These are phyloP conservation scores for Grosmannia serpens DNA, from an alignment of 2,329 filamentous ascomycete species.

Conservation along the genomic window DNA sequence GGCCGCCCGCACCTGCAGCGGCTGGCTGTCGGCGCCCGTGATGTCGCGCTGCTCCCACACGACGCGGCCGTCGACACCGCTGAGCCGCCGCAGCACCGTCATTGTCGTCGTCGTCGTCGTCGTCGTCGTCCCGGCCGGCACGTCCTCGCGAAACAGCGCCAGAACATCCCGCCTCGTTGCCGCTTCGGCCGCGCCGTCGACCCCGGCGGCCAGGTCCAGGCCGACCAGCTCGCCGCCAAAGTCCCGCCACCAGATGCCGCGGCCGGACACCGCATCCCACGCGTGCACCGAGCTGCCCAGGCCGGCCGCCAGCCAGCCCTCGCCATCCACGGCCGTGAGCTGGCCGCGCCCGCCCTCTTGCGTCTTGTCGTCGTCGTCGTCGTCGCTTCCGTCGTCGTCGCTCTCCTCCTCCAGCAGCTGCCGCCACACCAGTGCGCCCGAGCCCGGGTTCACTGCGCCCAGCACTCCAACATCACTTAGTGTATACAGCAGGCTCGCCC, in stretches of 20 bases:
- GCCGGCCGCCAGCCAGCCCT: constrained; percentile 66
- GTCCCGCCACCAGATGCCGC: constrained; percentile 60
- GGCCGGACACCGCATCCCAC: constrained; percentile 76
- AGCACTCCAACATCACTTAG: constrained; percentile 74
- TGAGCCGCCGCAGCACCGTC: constrained; percentile 53
- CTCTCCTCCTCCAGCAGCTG: constrained; percentile 47
- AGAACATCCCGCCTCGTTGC: not conserved
- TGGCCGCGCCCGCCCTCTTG: constrained; percentile 32
- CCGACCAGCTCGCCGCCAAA: constrained; percentile 51
- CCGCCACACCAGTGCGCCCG: constrained; percentile 76
- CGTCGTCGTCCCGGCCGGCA: constrained; percentile 48
- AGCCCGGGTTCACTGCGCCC: constrained; percentile 80
- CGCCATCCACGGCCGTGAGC: constrained; percentile 64
- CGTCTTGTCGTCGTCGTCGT: constrained; percentile 23
- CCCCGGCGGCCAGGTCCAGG: constrained; percentile 30
- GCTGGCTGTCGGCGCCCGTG: constrained; percentile 39
- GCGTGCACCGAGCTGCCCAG: constrained; percentile 58
- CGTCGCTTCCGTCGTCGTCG: constrained; percentile 31
- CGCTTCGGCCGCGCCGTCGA: not conserved
- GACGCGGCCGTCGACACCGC: constrained; percentile 58
- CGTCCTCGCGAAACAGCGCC: constrained; percentile 26
- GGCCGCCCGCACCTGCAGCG: constrained; percentile 65
- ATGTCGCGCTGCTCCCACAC: constrained; percentile 67
- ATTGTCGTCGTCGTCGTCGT: constrained; percentile 28
- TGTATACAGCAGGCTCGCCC: constrained; percentile 83